Evolutionary conservation across 805 yeast genomes (phyloP).

Genomic region (Clavispora phyllophila): DNA sequence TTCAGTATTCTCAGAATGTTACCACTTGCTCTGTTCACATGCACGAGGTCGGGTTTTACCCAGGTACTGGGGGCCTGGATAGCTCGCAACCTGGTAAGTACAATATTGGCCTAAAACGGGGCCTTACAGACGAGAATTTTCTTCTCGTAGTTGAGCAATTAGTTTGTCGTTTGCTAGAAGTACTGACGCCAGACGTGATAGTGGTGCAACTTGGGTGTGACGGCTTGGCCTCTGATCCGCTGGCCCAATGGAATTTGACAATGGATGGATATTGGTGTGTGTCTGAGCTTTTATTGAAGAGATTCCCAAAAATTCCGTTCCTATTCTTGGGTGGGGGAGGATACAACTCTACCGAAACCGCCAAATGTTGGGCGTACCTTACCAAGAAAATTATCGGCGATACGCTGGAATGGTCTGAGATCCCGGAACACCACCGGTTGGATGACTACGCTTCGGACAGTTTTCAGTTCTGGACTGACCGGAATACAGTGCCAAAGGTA

Average conservation of each 20-base stretch:
- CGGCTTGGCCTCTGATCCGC: constrained; percentile 62
- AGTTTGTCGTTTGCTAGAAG: constrained; percentile 36
- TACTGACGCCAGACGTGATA: constrained; percentile 45
- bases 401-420: constrained; percentile 33
- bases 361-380: constrained; percentile 54
- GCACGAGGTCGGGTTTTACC: constrained; percentile 63
- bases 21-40: constrained; percentile 62
- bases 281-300: constrained; percentile 21
- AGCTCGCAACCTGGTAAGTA: constrained; percentile 32
- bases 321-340: constrained; percentile 76
- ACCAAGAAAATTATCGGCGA: constrained; percentile 23
- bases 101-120: constrained; percentile 55
- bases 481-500: constrained; percentile 18
- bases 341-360: constrained; percentile 55
- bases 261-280: constrained; percentile 42
- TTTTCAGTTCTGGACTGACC: constrained; percentile 45
- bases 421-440: constrained; percentile 47
- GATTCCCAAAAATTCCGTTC: constrained; percentile 26
- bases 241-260: constrained; percentile 65
- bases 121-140: constrained; percentile 43
- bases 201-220: constrained; percentile 73
- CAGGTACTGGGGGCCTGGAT: constrained; percentile 56
- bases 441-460: constrained; percentile 42
- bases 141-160: constrained; percentile 25
- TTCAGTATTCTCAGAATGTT: constrained; percentile 49